Base-by-base conservation (phyloP, 768 basidiomycete genomes). In the Rhodotorula graminis region DNA sequence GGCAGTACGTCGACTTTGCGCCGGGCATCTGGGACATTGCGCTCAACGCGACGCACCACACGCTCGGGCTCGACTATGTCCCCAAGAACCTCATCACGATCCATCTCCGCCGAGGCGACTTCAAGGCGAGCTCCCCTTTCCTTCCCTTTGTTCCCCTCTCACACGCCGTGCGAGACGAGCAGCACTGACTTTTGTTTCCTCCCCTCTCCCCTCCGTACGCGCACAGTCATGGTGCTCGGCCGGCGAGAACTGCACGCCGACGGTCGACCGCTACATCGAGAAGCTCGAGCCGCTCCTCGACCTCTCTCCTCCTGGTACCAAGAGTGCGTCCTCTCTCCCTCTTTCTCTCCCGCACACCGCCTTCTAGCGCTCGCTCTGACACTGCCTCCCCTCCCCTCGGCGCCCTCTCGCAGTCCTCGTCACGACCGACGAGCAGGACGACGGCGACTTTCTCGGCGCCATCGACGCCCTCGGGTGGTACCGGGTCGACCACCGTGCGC, bases 351-450 rank as follows among this genome's bases (percentile, higher is more conserved):
- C 14, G 14, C 2, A 18, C 25, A 9, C 53, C 25, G 5, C 9
- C 5, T 9, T 37, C 37, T 37, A 5, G 37, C 37, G 37, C 37
- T 37, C 37, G 37, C 4, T 4, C 37, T 37, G 37, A 37, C 37
- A 9, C 37, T 37, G 37, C 37, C 37, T 37, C 37, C 37, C 37
- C 37, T 37, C 37, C 9, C 37, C 37, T 9, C 9, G 5, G 37
- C 37, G 11, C 44, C 29, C 16, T 19, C 40, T 11, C 50, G 25
- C 29, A 67, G 73, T 74, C 14, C 65, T 74, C 59, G 69, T 74
- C 31, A 74, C 73, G 29, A 74, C 73, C 19, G 73, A 74, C 52
- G 73, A 74, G 59, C 65, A 67, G 27, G 66, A 70, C 62, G 73
- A 74, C 63, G 37, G 19, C 6, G 46, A 44, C n/a, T 74, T 70